Conservation (phyloP, 2,329 filamentous ascomycete genomes). For the Aspergillus brunneoviolaceus region DNA sequence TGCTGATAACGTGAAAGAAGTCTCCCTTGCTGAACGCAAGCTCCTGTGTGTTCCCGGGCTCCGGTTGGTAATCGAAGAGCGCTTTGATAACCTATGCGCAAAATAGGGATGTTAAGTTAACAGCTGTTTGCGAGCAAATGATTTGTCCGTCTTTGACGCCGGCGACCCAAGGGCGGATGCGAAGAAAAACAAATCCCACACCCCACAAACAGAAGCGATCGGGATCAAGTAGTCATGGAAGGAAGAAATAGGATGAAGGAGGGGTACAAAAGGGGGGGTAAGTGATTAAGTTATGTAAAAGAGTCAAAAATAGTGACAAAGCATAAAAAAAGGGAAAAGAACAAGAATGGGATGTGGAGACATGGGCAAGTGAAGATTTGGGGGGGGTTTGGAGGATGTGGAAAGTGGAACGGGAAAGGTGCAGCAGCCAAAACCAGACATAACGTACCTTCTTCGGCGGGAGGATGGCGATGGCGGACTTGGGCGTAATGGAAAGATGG, state of each 20-base stretch:
- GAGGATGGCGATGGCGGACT: constrained; percentile 82
- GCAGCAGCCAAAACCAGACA: constrained; percentile 24
- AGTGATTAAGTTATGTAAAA: not conserved
- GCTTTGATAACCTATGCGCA: constrained; percentile 83
- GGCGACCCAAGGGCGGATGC: constrained; percentile 1
- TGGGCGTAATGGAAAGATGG: constrained; percentile 75
- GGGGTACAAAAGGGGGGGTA: constrained; percentile 2
- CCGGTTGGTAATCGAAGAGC: constrained; percentile 85
- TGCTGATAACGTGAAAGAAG: constrained; percentile 96
- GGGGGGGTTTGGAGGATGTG: constrained; percentile 3
- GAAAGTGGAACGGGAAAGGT: constrained; percentile 8
- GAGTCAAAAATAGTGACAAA: constrained; percentile 9
- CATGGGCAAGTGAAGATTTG: constrained; percentile 10
- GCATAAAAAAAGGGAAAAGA: constrained; percentile 1
- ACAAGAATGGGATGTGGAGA: not conserved
- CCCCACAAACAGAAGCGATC: not conserved
- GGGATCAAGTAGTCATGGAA: constrained; percentile 1
- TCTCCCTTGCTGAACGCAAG: constrained; percentile 92
- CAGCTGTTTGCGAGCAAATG: constrained; percentile 15
- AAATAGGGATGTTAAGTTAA: constrained; percentile 22
- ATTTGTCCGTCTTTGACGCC: constrained; percentile 10
- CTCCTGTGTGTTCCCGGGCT: constrained; percentile 66
- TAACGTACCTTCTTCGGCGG: constrained; percentile 81
- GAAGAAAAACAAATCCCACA: constrained; percentile 3
- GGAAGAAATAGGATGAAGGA: constrained; percentile 4